Conservation (phyloP, 139 green algal genomes). For the Pleodorina starrii region DNA sequence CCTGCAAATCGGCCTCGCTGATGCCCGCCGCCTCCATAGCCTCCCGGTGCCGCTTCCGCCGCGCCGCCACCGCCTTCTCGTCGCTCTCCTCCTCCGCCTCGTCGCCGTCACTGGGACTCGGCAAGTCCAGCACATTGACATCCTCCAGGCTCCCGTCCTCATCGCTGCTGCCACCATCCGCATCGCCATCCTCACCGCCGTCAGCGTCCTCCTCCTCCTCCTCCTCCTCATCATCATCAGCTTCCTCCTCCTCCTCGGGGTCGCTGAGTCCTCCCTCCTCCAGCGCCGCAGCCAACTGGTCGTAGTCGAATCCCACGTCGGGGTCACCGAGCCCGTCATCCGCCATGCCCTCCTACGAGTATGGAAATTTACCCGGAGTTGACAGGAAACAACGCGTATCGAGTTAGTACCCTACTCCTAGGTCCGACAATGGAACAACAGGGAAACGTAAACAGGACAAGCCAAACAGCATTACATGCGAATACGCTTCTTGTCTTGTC, state of each 20-base stretch:
- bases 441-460: too few species aligned
- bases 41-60: slow-evolving; percentile 13
- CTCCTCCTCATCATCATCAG: not conserved
- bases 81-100: slow-evolving; percentile 36
- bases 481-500: too few species aligned
- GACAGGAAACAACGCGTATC: too few species aligned
- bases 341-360: slow-evolving; percentile 43
- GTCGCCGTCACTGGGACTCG: slow-evolving; percentile 27
- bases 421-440: too few species aligned
- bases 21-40: slow-evolving; percentile 4
- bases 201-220: not conserved
- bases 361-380: too few species aligned
- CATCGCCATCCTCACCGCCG: slow-evolving; percentile 21
- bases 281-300: slow-evolving; percentile 71
- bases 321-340: slow-evolving; percentile 60
- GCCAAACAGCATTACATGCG: too few species aligned
- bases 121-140: slow-evolving; percentile 33
- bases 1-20: not conserved
- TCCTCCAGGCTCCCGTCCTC: not conserved
- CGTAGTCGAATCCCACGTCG: slow-evolving; percentile 72
- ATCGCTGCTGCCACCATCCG: slow-evolving; percentile 22
- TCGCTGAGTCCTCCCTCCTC: not conserved
- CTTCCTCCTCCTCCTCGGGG: slow-evolving; percentile 43
- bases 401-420: too few species aligned
- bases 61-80: not conserved